Evolutionary conservation across 1,284 basidiomycete genomes (phyloP).

Genomic region (Hemileia vastatrix): DNA sequence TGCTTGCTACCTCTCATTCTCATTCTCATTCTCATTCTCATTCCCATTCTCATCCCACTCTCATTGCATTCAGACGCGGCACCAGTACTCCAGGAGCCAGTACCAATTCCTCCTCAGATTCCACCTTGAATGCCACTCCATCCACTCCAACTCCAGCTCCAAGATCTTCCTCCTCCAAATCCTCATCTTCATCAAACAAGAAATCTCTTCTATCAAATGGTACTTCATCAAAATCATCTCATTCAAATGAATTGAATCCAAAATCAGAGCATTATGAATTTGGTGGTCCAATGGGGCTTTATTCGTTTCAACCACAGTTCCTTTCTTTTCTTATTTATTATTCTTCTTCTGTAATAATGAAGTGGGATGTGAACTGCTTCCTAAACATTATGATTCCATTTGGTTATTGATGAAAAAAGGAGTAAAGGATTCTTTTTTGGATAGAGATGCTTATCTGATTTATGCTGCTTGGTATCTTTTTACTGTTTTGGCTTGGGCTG

Average conservation of each 20-base stretch:
- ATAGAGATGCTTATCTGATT: conserved; percentile 61
- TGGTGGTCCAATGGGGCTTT: conserved; percentile 72
- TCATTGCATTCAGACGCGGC: neutral
- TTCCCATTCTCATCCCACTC: too few species aligned
- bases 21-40: too few species aligned
- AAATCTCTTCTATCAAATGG: neutral
- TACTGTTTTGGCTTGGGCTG: conserved; percentile 67
- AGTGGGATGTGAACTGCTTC: conserved; percentile 46
- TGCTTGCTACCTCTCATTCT: too few species aligned
- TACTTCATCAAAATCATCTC: neutral
- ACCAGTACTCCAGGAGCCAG: neutral
- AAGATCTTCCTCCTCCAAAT: neutral
- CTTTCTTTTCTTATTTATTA: conserved; percentile 64
- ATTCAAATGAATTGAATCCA: conserved; percentile 30
- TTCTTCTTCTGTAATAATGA: conserved; percentile 57
- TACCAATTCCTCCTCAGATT: neutral
- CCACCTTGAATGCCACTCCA: neutral
- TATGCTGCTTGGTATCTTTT: conserved; percentile 91
- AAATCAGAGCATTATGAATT: conserved; percentile 45
- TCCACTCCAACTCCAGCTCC: neutral
- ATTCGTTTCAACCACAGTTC: conserved; percentile 62
- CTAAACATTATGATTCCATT: conserved; percentile 49
- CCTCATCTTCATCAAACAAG: neutral
- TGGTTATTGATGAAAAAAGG: conserved; percentile 41
- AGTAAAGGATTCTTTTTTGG: conserved; percentile 62